Evolutionary conservation across 306 rosid species (phyloP).

Genomic region (Argentina anserina): DNA sequence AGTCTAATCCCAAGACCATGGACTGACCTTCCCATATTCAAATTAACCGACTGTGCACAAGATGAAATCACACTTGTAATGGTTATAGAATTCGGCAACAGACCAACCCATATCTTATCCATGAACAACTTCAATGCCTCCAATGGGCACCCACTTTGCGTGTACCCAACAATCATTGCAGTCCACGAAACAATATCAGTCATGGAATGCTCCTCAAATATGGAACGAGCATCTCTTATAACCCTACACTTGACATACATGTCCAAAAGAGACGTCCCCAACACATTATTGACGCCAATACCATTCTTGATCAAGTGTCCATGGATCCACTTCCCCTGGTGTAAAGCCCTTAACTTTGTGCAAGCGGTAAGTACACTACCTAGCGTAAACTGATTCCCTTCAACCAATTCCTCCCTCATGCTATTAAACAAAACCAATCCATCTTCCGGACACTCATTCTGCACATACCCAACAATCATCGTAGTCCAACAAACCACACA

Average conservation of each 20-base stretch:
- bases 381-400: constrained; percentile 51
- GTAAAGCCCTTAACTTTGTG: constrained; percentile 47
- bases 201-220: constrained; percentile 44
- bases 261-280: constrained; percentile 53
- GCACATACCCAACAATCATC: constrained; percentile 70
- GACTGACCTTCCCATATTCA: constrained; percentile 45
- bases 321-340: constrained; percentile 79
- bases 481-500: constrained; percentile 73
- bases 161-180: constrained; percentile 76
- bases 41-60: constrained; percentile 46
- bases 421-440: constrained; percentile 51
- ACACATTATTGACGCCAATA: constrained; percentile 29
- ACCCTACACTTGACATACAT: constrained; percentile 70
- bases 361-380: constrained; percentile 58
- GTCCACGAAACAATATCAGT: constrained; percentile 71
- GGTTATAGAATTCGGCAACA: constrained; percentile 61
- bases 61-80: constrained; percentile 66
- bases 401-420: constrained; percentile 59
- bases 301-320: constrained; percentile 56
- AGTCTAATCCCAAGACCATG: constrained; percentile 52
- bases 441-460: constrained; percentile 54
- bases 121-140: constrained; percentile 51
- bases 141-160: constrained; percentile 48
- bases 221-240: constrained; percentile 50
- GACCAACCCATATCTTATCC: constrained; percentile 32